Evolutionary conservation across 208 protist genomes (phyloP).

Genomic region (Trypanosoma congolense): DNA sequence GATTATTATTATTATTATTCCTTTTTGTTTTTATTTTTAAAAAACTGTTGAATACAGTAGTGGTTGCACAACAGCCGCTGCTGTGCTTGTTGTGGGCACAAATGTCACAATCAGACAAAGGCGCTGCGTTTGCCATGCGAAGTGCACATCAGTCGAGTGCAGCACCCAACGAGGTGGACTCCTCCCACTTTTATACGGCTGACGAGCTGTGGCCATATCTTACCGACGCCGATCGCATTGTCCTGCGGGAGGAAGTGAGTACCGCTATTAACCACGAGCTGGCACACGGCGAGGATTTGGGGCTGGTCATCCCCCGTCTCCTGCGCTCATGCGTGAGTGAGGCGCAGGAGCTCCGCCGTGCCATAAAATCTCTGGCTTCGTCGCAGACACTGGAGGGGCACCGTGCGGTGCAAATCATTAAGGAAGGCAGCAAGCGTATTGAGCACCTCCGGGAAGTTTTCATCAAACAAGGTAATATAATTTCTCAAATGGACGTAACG

Average conservation of each 20-base stretch:
- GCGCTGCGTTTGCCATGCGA: too few species aligned
- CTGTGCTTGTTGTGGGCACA: too few species aligned
- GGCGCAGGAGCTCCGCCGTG: conserved; percentile 64
- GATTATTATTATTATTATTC: neutral
- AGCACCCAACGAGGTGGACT: conserved; percentile 14
- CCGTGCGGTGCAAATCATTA: conserved; percentile 67
- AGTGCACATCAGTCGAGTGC: neutral
- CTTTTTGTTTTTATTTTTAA: neutral
- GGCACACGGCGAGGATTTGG: conserved; percentile 57
- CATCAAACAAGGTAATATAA: conserved; percentile 69
- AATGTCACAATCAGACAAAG: too few species aligned
- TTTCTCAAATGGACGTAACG: conserved; percentile 63
- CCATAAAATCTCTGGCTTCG: conserved; percentile 76
- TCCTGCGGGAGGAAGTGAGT: conserved; percentile 61
- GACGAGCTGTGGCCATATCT: conserved; percentile 70
- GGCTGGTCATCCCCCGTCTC: conserved; percentile 70
- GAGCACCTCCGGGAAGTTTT: conserved; percentile 61
- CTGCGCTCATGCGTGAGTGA: conserved; percentile 68
- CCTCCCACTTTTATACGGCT: conserved; percentile 45
- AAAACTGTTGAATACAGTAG: too few species aligned
- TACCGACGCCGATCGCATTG: conserved; percentile 43
- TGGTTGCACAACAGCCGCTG: too few species aligned
- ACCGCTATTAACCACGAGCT: conserved; percentile 76
- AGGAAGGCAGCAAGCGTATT: conserved; percentile 54
- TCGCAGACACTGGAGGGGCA: conserved; percentile 76